These are phyloP conservation scores for Clonostachys rosea DNA, from an alignment of 2,329 filamentous ascomycete species.

Conservation along the genomic window DNA sequence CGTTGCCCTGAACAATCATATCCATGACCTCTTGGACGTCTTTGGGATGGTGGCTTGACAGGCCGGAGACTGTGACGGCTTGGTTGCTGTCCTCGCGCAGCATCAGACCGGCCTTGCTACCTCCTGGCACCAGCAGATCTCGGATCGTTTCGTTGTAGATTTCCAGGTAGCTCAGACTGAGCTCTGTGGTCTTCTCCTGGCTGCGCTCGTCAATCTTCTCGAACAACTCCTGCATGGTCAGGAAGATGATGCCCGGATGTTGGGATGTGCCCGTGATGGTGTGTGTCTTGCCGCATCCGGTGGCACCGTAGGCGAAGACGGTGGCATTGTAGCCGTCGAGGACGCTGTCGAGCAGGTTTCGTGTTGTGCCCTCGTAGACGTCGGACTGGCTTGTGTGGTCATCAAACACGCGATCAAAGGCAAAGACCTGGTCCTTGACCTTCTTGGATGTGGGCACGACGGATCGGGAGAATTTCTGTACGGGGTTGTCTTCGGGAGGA, in stretches of 20 bases:
- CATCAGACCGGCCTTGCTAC: constrained; percentile 80
- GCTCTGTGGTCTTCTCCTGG: constrained; percentile 82
- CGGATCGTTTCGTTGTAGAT: constrained; percentile 99
- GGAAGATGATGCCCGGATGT: constrained; percentile 94
- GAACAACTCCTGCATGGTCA: constrained; percentile 98
- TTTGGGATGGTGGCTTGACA: constrained; percentile 86
- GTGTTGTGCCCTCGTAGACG: constrained; percentile 92
- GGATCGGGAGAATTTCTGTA: constrained; percentile 80
- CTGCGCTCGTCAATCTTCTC: constrained; percentile 88
- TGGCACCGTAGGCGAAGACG: constrained; percentile 96
- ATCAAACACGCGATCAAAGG: constrained; percentile 95
- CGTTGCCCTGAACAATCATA: constrained; percentile 94
- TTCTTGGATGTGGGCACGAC: constrained; percentile 82
- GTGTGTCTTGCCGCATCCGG: constrained; percentile 97
- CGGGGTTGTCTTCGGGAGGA: constrained; percentile 88
- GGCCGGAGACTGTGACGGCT: constrained; percentile 81
- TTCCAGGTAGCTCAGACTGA: constrained; percentile 91
- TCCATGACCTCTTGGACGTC: constrained; percentile 98
- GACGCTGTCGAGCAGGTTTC: constrained; percentile 85
- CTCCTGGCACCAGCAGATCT: constrained; percentile 79
- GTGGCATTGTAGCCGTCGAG: constrained; percentile 98
- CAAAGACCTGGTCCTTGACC: constrained; percentile 96
- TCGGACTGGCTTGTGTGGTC: constrained; percentile 89
- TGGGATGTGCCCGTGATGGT: constrained; percentile 91
- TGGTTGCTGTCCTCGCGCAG: constrained; percentile 93